A percentile compares a stretch with the other conserved stretches of the same genome.
These are phyloP conservation scores for Phoma sp. DNA, from an alignment of 2,329 filamentous ascomycete genomes.

Conservation along the genomic window DNA sequence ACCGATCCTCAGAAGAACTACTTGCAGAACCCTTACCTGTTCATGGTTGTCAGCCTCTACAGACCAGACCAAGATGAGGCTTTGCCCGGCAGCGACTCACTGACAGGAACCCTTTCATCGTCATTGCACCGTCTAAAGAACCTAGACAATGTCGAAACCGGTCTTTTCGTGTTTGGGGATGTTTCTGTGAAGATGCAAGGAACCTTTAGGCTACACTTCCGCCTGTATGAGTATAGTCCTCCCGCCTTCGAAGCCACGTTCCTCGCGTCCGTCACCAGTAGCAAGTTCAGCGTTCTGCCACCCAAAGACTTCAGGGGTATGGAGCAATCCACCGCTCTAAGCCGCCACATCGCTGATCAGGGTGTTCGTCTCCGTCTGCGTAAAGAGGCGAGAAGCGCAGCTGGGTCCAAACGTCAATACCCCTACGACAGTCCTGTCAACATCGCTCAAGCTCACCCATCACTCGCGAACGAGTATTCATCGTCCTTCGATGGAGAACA, in stretches of 20 bases:
- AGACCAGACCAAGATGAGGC: constrained; percentile 55
- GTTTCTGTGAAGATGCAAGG: constrained; percentile 79
- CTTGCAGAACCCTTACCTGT: constrained; percentile 69
- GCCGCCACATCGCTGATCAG: constrained; percentile 83
- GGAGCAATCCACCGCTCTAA: constrained; percentile 80
- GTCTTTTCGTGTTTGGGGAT: constrained; percentile 91
- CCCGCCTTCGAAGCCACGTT: constrained; percentile 52
- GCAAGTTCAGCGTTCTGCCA: constrained; percentile 68
- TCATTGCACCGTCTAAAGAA: constrained; percentile 85
- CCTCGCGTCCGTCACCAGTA: constrained; percentile 61
- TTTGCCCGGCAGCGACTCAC: constrained; percentile 54
- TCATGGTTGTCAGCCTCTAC: constrained; percentile 64
- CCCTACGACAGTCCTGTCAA: constrained; percentile 17
- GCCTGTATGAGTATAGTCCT: constrained; percentile 63
- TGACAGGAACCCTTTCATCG: constrained; percentile 77
- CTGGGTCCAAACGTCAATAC: constrained; percentile 34
- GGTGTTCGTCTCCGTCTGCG: constrained; percentile 81
- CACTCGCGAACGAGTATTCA: constrained; percentile 7
- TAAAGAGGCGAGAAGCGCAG: constrained; percentile 71
- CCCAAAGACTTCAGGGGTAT: constrained; percentile 79
- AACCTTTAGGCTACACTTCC: constrained; percentile 75
- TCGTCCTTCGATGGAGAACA: constrained; percentile 15
- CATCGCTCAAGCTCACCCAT: constrained; percentile 12
- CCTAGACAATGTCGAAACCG: constrained; percentile 75
- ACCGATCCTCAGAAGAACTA: constrained; percentile 66